Conservation (phyloP, 2,329 filamentous ascomycete species). For the Helicocarpus griseus region DNA sequence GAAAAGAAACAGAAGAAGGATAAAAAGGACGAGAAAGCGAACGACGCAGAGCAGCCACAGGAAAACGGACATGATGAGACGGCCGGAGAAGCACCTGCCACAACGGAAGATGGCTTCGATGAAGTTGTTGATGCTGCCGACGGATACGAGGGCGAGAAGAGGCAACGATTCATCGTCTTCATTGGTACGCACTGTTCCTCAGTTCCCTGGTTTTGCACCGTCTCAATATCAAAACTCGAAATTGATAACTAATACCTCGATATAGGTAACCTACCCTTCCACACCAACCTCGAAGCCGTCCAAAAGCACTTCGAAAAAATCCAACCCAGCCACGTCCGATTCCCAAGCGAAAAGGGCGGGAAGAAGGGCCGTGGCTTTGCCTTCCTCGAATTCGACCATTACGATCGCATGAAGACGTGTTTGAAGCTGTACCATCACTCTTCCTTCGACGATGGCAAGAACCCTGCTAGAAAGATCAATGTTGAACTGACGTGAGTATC, state of each 20-base stretch:
- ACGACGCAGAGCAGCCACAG: constrained; percentile 26
- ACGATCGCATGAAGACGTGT: constrained; percentile 85
- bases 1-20: constrained; percentile 5
- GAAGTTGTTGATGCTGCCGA: constrained; percentile 10
- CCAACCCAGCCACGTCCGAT: constrained; percentile 59
- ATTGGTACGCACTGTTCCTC: constrained; percentile 46
- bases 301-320: constrained; percentile 69
- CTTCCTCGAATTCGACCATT: constrained; percentile 81
- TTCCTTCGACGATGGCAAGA: constrained; percentile 53
- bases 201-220: background rate
- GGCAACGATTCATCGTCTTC: constrained; percentile 64
- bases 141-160: constrained; percentile 19
- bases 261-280: constrained; percentile 77
- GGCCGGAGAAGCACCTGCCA: constrained; percentile 12
- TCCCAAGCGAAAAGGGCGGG: constrained; percentile 57
- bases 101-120: constrained; percentile 3
- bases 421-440: constrained; percentile 85
- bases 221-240: constrained; percentile 4
- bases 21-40: constrained; percentile 16
- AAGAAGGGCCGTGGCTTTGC: constrained; percentile 65
- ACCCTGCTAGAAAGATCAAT: constrained; percentile 65
- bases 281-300: constrained; percentile 61
- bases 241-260: constrained; percentile 12
- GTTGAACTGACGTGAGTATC: constrained; percentile 72
- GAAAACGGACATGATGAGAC: constrained; percentile 16